These are phyloP conservation scores for Citrullus amarus DNA, from an alignment of 306 rosid species.

Conservation along the genomic window DNA sequence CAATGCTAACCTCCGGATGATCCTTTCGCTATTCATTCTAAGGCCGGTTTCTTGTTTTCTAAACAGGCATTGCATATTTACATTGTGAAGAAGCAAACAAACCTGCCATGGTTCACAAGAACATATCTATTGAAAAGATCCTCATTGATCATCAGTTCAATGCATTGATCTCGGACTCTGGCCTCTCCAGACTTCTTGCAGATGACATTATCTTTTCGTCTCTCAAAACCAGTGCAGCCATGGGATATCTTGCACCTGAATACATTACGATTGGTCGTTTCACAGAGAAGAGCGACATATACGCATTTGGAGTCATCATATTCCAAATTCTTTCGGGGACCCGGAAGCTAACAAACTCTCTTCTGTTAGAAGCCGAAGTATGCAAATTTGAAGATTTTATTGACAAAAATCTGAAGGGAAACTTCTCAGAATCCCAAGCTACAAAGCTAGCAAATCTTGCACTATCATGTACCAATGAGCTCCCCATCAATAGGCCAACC, in stretches of 20 bases:
- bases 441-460: slow-evolving; percentile 45
- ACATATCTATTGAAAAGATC: slow-evolving; percentile 72
- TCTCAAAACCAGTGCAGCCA: slow-evolving; percentile 90
- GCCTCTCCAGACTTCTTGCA: slow-evolving; percentile 81
- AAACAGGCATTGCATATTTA: slow-evolving; percentile 66
- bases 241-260: slow-evolving; percentile 97
- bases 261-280: slow-evolving; percentile 84
- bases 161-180: slow-evolving; percentile 69
- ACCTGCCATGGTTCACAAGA: slow-evolving; percentile 75
- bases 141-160: slow-evolving; percentile 56
- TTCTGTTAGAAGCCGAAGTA: slow-evolving; percentile 38
- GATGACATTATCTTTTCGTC: slow-evolving; percentile 84
- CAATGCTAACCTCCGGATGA: background rate
- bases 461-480: slow-evolving; percentile 52
- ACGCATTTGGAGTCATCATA: slow-evolving; percentile 79
- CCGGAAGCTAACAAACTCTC: slow-evolving; percentile 33
- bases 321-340: slow-evolving; percentile 77
- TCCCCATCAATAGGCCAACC: slow-evolving; percentile 56
- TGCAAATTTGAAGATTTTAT: slow-evolving; percentile 43
- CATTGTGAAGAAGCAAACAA: slow-evolving; percentile 51
- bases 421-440: slow-evolving; percentile 55
- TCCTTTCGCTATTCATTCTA: background rate
- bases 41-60: slow-evolving; percentile 5
- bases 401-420: slow-evolving; percentile 41
- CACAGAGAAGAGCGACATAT: slow-evolving; percentile 81